Percentiles rank a stretch among this genome's conserved stretches.
phyloP scores from a whole-genome alignment of 208 protist species.

The Crithidia bombi region DNA sequence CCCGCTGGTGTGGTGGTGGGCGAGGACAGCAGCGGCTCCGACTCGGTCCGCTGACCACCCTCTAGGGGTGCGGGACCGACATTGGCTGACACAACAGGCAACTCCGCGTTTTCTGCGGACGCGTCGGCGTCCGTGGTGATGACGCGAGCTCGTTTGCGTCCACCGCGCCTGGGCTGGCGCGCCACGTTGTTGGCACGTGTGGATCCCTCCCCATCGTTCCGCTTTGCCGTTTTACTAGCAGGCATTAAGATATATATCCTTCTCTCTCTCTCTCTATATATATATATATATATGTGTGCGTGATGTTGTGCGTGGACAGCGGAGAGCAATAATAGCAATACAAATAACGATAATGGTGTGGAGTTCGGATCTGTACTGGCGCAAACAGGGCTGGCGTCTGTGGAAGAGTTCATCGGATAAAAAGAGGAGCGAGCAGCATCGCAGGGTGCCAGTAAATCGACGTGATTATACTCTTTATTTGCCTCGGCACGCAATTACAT shows the following conservation, averaged over 20 bases:
- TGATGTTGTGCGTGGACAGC: not conserved
- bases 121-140: not conserved
- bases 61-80: not conserved
- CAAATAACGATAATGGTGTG: too few species aligned
- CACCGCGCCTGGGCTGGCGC: not conserved
- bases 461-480: too few species aligned
- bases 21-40: slow-evolving; percentile 13
- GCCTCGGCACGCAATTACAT: too few species aligned
- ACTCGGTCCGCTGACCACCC: not conserved
- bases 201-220: not conserved
- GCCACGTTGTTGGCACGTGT: not conserved
- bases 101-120: not conserved
- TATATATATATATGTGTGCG: not conserved
- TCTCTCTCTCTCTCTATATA: not conserved
- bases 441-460: too few species aligned
- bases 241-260: not conserved
- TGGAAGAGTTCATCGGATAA: too few species aligned
- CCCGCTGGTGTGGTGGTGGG: slow-evolving; percentile 22
- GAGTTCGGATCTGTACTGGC: too few species aligned
- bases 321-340: too few species aligned
- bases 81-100: not conserved
- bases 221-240: not conserved
- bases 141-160: slow-evolving; percentile 1
- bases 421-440: too few species aligned
- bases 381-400: too few species aligned